Percentiles rank a stretch among this genome's conserved stretches.
Conservation (phyloP, 2,329 filamentous ascomycete species). For the Phialophora macrospora region DNA sequence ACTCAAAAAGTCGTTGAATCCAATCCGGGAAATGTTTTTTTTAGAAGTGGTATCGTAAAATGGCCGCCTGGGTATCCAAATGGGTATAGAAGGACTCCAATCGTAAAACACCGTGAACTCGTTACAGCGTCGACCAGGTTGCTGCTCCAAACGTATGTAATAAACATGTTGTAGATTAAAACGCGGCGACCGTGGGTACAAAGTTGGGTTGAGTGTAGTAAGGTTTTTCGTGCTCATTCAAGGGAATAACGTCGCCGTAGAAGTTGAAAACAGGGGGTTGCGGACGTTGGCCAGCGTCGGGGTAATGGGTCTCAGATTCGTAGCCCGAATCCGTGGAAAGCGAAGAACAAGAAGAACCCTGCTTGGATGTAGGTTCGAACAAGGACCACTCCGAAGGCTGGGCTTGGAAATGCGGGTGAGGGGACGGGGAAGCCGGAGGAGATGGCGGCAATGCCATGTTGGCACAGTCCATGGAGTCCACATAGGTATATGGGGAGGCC, state of each 20-base stretch:
- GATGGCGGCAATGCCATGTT: conserved; percentile 46
- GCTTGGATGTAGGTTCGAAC: conserved; percentile 38
- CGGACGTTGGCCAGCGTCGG: conserved; percentile 30
- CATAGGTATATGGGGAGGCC: conserved; percentile 42
- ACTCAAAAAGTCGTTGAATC: conserved; percentile 3
- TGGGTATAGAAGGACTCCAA: conserved; percentile 16
- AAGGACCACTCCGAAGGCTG: conserved; percentile 38
- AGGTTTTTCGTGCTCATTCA: conserved; percentile 36
- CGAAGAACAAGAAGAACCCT: conserved; percentile 38
- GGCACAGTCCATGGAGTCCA: conserved; percentile 45
- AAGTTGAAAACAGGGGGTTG: conserved; percentile 37
- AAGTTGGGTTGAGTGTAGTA: conserved; percentile 31
- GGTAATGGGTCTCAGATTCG: conserved; percentile 35
- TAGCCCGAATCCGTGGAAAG: conserved; percentile 40
- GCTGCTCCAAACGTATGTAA: conserved; percentile 30
- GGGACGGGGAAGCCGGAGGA: conserved; percentile 41
- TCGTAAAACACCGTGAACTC: conserved; percentile 32
- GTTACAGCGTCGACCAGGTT: conserved; percentile 30
- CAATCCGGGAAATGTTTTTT: conserved; percentile 20
- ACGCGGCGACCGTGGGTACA: conserved; percentile 36
- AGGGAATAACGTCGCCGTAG: conserved; percentile 39
- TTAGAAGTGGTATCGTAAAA: conserved; percentile 21
- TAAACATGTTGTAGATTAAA: conserved; percentile 28
- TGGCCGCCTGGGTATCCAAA: conserved; percentile 31
- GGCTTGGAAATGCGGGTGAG: conserved; percentile 29